A percentile compares a stretch with the other conserved stretches of the same genome.
Evolutionary conservation across 805 yeast species (phyloP).

Genomic region (Wickerhamiella vanderwaltii): DNA sequence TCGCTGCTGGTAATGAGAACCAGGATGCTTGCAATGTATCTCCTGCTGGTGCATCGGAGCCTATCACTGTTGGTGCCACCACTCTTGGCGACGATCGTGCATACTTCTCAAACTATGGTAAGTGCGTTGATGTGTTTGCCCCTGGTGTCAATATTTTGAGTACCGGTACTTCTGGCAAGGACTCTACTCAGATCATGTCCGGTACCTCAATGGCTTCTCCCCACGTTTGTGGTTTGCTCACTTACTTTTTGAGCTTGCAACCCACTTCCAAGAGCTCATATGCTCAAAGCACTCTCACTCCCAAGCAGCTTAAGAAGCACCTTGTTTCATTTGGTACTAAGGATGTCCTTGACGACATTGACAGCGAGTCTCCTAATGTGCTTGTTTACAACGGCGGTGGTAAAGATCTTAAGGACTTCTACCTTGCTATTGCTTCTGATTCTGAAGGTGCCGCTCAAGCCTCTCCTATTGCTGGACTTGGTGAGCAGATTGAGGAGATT

Average conservation of each 20-base stretch:
- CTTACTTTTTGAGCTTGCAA: conserved; percentile 79
- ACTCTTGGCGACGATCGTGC: conserved; percentile 84
- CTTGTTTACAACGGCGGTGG: conserved; percentile 54
- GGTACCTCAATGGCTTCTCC: conserved; percentile 99
- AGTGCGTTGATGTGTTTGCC: conserved; percentile 91
- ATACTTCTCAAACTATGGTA: conserved; percentile 88
- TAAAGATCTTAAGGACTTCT: conserved; percentile 39
- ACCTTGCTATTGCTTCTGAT: conserved; percentile 24
- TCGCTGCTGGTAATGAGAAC: conserved; percentile 93
- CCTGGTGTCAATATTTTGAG: conserved; percentile 88
- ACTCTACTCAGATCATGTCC: conserved; percentile 32
- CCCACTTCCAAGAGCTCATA: conserved; percentile 47
- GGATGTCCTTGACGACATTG: conserved; percentile 36
- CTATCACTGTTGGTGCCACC: conserved; percentile 92
- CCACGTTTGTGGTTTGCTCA: conserved; percentile 81
- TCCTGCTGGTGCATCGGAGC: conserved; percentile 52
- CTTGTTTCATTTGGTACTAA: conserved; percentile 41
- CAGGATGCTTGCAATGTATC: conserved; percentile 87
- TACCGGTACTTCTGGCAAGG: conserved; percentile 24
- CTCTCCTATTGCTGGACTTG: not conserved
- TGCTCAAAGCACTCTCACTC: conserved; percentile 37
- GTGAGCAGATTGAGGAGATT: conserved; percentile 5
- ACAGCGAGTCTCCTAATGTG: conserved; percentile 42
- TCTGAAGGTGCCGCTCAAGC: conserved; percentile 7
- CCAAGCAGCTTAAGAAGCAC: conserved; percentile 42